phyloP scores from a whole-genome alignment of 2,329 filamentous ascomycete genomes.

The Ophiognomonia clavigignenti-juglandacearum region DNA sequence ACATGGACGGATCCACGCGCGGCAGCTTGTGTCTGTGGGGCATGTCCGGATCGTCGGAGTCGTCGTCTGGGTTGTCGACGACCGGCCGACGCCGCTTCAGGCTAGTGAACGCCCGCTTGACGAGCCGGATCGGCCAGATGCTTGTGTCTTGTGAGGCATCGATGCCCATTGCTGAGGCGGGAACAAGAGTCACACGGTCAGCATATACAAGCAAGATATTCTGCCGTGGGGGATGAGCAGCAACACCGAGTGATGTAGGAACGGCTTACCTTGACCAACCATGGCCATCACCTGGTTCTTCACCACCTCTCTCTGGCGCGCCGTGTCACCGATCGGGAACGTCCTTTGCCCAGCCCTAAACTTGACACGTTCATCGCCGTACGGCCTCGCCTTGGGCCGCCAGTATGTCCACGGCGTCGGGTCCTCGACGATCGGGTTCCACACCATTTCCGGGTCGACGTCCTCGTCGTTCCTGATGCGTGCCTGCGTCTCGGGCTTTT shows the following conservation, averaged over 20 bases:
- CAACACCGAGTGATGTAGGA: too few relatives aligned
- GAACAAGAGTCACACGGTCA: neutral
- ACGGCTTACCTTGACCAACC: constrained; percentile 10
- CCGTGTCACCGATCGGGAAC: constrained; percentile 34
- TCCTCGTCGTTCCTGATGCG: constrained; percentile 26
- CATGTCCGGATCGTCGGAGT: neutral
- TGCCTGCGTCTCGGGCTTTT: constrained; percentile 26
- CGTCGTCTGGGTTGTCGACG: neutral
- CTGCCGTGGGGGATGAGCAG: too few relatives aligned
- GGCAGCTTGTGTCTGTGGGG: constrained; percentile 7
- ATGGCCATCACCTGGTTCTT: constrained; percentile 17
- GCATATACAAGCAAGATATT: too few relatives aligned
- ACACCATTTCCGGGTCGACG: constrained; percentile 21
- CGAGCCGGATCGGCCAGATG: neutral
- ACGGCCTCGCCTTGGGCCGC: constrained; percentile 20
- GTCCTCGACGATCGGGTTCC: constrained; percentile 24
- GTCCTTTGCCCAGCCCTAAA: constrained; percentile 27
- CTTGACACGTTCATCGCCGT: constrained; percentile 19
- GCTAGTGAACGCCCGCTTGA: neutral
- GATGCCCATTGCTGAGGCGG: constrained; percentile 7
- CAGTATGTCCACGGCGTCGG: constrained; percentile 20
- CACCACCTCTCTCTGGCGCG: constrained; percentile 27
- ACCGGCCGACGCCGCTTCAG: neutral
- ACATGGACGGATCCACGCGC: neutral
- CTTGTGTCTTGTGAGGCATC: neutral